Base-by-base conservation (phyloP, 768 basidiomycete species). In the Lentinula sp. region DNA sequence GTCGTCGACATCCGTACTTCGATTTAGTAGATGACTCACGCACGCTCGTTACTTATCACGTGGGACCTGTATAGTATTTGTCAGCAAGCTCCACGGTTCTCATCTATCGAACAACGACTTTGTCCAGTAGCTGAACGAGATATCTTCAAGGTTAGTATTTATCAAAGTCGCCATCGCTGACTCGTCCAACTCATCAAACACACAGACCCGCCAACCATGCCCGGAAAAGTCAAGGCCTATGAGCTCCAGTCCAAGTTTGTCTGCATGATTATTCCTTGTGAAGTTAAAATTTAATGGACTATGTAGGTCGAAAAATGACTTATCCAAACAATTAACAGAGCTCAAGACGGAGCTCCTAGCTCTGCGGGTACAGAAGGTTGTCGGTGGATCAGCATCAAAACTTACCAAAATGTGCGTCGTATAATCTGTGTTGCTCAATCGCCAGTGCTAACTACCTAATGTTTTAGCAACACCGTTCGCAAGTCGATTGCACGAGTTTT, bases 401-500 rank as follows among this genome's bases (percentile, higher is more conserved):
- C 84, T 99, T 68, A 95, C 93, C 70, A 94, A 91, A 82, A 98
- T 99, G 97, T 99, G 76, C 70, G 90, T 84, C 18, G 23, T 12
- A 57, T 3, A 3, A 36, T 45, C 45, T 18, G 6, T 3, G 28
- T 32, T 23, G 20, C 56, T 33, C 35, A 50, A 18, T 51, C 16
- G 15, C 13, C 1, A 51, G 15, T 13, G 4, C 10, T 4, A 50
- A 28, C n/a, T 51, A 16, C 54, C 23, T 55, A 42, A 41, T 39
- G 13, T 1, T 43, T 48, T 66, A 99, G 97, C 77, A 86, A 88
- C 76, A 83, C 90, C 66, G 93, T 98, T 76, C 95, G 97, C 83
- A 98, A 98, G 81, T 95, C 93, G 66, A 93, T 99, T 72, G 97
- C 97, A 65, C 93, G 97, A 60, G 95, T 98, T 67, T 76, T 98